A percentile compares a stretch with the other conserved stretches of the same genome.
Evolutionary conservation across 1,284 basidiomycete genomes (phyloP).

Genomic region (Microbotryomycetes sp.): DNA sequence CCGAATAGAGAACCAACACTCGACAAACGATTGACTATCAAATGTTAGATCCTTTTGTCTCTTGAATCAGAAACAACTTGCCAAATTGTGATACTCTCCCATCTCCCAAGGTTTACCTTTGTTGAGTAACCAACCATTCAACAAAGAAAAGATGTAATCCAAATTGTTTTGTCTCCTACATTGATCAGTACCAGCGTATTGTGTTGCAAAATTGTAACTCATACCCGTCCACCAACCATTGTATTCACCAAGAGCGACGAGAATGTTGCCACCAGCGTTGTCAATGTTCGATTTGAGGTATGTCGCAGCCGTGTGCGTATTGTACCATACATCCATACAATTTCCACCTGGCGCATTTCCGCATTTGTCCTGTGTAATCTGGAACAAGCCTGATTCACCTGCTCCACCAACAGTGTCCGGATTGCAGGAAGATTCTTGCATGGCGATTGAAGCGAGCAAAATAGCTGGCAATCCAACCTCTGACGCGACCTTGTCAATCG

Average conservation of each 20-base stretch:
- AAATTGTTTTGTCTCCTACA: conserved; percentile 64
- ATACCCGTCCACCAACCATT: conserved; percentile 61
- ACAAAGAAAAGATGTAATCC: background rate
- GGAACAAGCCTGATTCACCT: conserved; percentile 43
- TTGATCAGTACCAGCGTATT: conserved; percentile 51
- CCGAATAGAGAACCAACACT: background rate
- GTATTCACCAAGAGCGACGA: conserved; percentile 60
- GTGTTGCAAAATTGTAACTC: conserved; percentile 53
- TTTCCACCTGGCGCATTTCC: conserved; percentile 53
- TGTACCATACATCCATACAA: conserved; percentile 26
- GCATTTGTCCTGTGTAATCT: conserved; percentile 74
- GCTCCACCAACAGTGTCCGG: conserved; percentile 28
- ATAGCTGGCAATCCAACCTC: conserved; percentile 48
- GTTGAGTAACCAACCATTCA: background rate
- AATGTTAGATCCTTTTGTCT: too few relatives aligned
- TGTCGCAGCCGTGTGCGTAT: conserved; percentile 54
- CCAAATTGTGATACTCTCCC: background rate
- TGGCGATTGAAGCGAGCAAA: conserved; percentile 73
- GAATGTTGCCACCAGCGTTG: conserved; percentile 54
- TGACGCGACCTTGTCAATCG: conserved; percentile 49
- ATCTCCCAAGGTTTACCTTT: background rate
- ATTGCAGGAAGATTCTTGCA: conserved; percentile 72
- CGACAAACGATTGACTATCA: too few relatives aligned
- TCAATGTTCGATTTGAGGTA: conserved; percentile 57
- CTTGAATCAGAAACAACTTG: background rate